Evolutionary conservation across 441 rosid genomes (phyloP).

Genomic region (Populus hybrid): DNA sequence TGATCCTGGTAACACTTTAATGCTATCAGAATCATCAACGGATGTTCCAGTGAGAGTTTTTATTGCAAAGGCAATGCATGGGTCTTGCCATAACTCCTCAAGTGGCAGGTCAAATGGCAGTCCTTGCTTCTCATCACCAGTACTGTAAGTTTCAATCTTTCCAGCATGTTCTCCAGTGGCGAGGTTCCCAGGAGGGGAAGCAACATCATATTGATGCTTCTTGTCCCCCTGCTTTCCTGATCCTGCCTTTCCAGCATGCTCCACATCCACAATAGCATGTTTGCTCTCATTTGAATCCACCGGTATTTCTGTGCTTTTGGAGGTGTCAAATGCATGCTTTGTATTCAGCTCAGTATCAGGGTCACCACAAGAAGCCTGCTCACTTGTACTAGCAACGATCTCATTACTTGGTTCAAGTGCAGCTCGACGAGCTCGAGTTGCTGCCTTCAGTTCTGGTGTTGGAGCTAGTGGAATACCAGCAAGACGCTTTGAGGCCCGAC

Average conservation of each 20-base stretch:
- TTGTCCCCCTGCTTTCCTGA: neutral
- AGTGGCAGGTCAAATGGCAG: slow-evolving; percentile 49
- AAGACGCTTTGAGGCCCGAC: slow-evolving; percentile 81
- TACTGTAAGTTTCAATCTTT: slow-evolving; percentile 17
- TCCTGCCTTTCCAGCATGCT: slow-evolving; percentile 22
- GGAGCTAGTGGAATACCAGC: slow-evolving; percentile 80
- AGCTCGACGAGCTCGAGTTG: slow-evolving; percentile 35
- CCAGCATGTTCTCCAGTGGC: slow-evolving; percentile 7
- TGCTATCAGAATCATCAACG: slow-evolving; percentile 32
- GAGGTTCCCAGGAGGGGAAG: neutral
- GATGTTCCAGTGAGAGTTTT: slow-evolving; percentile 82
- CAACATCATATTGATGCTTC: slow-evolving; percentile 1
- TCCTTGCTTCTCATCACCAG: slow-evolving; percentile 27
- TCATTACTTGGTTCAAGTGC: slow-evolving; percentile 23
- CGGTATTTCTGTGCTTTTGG: slow-evolving; percentile 13
- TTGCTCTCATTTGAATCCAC: slow-evolving; percentile 18
- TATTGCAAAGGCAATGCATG: slow-evolving; percentile 97
- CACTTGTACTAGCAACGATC: slow-evolving; percentile 22
- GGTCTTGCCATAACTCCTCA: slow-evolving; percentile 73
- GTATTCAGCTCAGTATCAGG: slow-evolving; percentile 15
- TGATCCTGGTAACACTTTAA: slow-evolving; percentile 36
- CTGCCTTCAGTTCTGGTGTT: slow-evolving; percentile 51
- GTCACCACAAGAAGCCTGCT: slow-evolving; percentile 15
- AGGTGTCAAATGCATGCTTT: slow-evolving; percentile 11
- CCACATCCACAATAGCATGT: slow-evolving; percentile 22